phyloP scores from a whole-genome alignment of 352 stramenopile species.

The Elongisporangium senticosum region DNA sequence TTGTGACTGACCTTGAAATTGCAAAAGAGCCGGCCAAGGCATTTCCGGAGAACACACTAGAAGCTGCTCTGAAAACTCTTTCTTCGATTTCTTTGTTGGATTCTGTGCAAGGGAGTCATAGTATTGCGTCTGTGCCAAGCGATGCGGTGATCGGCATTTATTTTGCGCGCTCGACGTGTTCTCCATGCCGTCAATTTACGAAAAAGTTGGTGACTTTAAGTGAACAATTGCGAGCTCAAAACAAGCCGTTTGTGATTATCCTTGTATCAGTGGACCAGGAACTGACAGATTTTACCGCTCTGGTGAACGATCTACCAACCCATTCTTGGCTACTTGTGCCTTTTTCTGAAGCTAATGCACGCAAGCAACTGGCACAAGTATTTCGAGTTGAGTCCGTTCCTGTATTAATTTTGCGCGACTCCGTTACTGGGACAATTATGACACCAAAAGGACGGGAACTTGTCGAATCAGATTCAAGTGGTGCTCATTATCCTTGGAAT shows the following conservation, averaged over 20 bases:
- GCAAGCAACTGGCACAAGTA: slow-evolving; percentile 62
- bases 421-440: slow-evolving; percentile 32
- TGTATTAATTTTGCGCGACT: slow-evolving; percentile 52
- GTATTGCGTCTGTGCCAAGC: slow-evolving; percentile 36
- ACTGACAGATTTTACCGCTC: slow-evolving; percentile 39
- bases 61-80: slow-evolving; percentile 52
- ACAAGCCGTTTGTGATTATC: slow-evolving; percentile 64
- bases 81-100: slow-evolving; percentile 63
- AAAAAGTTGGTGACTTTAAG: slow-evolving; percentile 46
- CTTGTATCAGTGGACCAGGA: slow-evolving; percentile 73
- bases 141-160: slow-evolving; percentile 72
- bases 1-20: slow-evolving; percentile 49
- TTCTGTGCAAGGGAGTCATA: slow-evolving; percentile 66
- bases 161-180: slow-evolving; percentile 48
- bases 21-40: slow-evolving; percentile 48
- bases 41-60: slow-evolving; percentile 35
- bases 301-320: slow-evolving; percentile 47
- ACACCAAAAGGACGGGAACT: slow-evolving; percentile 70
- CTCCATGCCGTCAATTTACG: slow-evolving; percentile 44
- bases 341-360: slow-evolving; percentile 60
- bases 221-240: slow-evolving; percentile 25
- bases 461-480: slow-evolving; percentile 52
- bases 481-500: slow-evolving; percentile 61
- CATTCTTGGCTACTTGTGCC: slow-evolving; percentile 69
- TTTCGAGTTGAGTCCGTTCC: slow-evolving; percentile 59